Conservation (phyloP, 352 stramenopile species). For the Plasmopara halstedii region DNA sequence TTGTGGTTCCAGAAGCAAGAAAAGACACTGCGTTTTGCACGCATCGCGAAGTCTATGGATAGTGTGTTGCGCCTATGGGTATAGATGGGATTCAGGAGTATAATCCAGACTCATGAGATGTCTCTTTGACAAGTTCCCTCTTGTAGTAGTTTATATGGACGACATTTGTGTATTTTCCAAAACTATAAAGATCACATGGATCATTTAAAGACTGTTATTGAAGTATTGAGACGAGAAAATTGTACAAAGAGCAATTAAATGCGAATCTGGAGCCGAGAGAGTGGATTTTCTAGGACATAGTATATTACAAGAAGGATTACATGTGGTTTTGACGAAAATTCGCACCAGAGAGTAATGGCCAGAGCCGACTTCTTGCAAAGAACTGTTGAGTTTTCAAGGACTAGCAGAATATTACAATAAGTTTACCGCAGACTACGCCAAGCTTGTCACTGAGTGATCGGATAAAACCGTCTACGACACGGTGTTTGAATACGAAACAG, state of each 20-base stretch:
- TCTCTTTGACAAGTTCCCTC: conserved; percentile 18
- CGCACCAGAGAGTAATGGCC: background rate
- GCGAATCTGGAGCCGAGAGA: too few relatives aligned
- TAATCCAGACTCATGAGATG: conserved; percentile 33
- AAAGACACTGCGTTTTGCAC: too few relatives aligned
- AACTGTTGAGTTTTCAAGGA: too few relatives aligned
- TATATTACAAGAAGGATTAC: background rate
- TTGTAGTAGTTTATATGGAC: conserved; percentile 34
- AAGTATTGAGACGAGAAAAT: conserved; percentile 13
- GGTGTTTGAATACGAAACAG: too few relatives aligned
- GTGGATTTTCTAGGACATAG: conserved; percentile 2
- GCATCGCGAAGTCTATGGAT: background rate
- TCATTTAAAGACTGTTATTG: conserved; percentile 17
- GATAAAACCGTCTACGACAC: too few relatives aligned
- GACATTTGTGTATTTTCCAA: conserved; percentile 30
- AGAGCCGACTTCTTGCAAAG: too few relatives aligned
- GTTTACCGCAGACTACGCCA: too few relatives aligned
- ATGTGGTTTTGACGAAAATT: conserved; percentile 13
- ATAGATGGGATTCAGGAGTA: conserved; percentile 27
- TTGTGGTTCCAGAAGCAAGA: too few relatives aligned
- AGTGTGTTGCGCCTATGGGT: conserved; percentile 31
- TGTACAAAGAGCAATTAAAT: conserved; percentile 3
- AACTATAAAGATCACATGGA: conserved; percentile 8
- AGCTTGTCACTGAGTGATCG: too few relatives aligned
- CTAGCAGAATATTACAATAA: too few relatives aligned